Evolutionary conservation across 23 red algal species (phyloP).

Genomic region (Gracilaria domingensis): DNA sequence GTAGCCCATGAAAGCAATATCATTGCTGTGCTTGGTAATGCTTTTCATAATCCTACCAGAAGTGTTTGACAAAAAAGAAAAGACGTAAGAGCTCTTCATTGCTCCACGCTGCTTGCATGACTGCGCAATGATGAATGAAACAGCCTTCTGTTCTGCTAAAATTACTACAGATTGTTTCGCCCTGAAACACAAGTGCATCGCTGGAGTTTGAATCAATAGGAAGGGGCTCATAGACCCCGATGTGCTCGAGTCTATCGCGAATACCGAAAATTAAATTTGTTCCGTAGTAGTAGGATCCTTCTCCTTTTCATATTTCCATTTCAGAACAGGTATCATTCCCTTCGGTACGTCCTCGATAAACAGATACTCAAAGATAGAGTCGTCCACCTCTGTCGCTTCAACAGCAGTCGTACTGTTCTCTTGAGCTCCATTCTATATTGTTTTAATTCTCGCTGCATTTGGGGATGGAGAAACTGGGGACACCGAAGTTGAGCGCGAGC

Average conservation of each 20-base stretch:
- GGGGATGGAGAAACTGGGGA: not conserved
- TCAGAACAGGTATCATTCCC: conserved; percentile 58
- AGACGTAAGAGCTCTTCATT: conserved; percentile 71
- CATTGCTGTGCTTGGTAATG: too few relatives aligned
- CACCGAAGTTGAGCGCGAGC: not conserved
- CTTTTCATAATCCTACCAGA: too few relatives aligned
- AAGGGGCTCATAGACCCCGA: conserved; percentile 68
- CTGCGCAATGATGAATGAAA: conserved; percentile 71
- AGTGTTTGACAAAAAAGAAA: too few relatives aligned
- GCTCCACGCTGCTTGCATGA: conserved; percentile 41
- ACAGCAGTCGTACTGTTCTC: too few relatives aligned
- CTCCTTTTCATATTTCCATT: conserved; percentile 66
- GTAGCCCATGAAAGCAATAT: too few relatives aligned
- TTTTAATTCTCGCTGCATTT: not conserved
- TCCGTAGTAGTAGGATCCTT: conserved; percentile 31
- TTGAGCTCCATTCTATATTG: not conserved
- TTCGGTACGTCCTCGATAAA: conserved; percentile 46
- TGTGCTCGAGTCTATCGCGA: conserved; percentile 71
- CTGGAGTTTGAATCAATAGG: conserved; percentile 52
- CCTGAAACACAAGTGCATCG: conserved; percentile 35
- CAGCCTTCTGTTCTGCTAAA: conserved; percentile 68
- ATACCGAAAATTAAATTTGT: conserved; percentile 70
- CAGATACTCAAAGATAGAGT: conserved; percentile 50
- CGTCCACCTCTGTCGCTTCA: not conserved
- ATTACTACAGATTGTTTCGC: conserved; percentile 56